Percentiles rank a stretch among this genome's conserved stretches.
These are phyloP conservation scores for Xylaria scruposa DNA, from an alignment of 495 filamentous ascomycete genomes.

Conservation along the genomic window DNA sequence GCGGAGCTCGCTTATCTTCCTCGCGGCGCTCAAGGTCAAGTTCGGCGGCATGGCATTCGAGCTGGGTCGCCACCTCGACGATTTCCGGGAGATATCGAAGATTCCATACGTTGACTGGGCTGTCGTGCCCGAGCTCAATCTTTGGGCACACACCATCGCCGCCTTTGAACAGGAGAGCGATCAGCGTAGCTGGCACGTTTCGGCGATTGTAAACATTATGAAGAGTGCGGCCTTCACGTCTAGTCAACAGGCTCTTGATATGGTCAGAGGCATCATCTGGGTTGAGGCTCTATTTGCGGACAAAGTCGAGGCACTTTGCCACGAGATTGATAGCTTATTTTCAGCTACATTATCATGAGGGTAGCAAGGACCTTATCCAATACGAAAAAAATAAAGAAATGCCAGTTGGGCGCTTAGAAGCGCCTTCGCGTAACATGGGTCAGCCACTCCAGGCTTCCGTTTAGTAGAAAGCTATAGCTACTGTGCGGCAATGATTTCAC, in stretches of 20 bases:
- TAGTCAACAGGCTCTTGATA: conserved; percentile 29
- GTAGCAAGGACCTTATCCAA: too few species aligned
- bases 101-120: conserved; percentile 35
- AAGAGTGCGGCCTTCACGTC: conserved; percentile 30
- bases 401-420: too few species aligned
- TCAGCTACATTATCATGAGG: too few species aligned
- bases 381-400: too few species aligned
- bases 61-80: conserved; percentile 34
- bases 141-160: conserved; percentile 36
- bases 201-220: conserved; percentile 38
- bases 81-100: conserved; percentile 36
- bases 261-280: conserved; percentile 39
- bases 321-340: conserved; percentile 30
- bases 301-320: conserved; percentile 30
- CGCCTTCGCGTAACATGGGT: too few species aligned
- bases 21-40: conserved; percentile 31
- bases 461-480: too few species aligned
- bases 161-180: conserved; percentile 34
- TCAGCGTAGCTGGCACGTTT: conserved; percentile 36
- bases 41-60: conserved; percentile 31
- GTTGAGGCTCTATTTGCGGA: conserved; percentile 33
- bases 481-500: too few species aligned
- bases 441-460: too few species aligned
- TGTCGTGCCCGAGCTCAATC: conserved; percentile 37
- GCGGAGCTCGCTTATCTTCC: conserved; percentile 33